Evolutionary conservation across 179 eudicot genomes (phyloP).

Genomic region (Drosera spatulata): DNA sequence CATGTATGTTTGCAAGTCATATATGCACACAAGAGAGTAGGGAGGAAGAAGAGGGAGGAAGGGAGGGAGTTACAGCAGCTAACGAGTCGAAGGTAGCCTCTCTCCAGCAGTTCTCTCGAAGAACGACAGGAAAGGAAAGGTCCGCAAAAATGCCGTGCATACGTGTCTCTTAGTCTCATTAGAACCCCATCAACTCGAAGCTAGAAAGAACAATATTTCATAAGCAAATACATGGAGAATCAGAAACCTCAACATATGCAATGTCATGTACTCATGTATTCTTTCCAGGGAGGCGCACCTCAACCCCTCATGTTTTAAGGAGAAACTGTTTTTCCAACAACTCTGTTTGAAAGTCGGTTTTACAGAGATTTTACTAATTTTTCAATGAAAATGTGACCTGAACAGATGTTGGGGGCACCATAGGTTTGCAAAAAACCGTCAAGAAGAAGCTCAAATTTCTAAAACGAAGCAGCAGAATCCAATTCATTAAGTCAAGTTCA

Average conservation of each 20-base stretch:
- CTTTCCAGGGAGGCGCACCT: too few species aligned
- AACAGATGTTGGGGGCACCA: too few species aligned
- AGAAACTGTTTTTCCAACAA: too few species aligned
- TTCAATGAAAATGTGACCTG: too few species aligned
- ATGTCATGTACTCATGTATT: too few species aligned
- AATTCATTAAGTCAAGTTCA: background rate
- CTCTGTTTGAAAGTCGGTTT: too few species aligned
- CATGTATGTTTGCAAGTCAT: background rate
- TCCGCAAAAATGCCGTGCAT: slow-evolving; percentile 35
- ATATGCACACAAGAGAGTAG: background rate
- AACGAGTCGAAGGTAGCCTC: slow-evolving; percentile 60
- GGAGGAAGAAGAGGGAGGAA: background rate
- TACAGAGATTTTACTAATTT: too few species aligned
- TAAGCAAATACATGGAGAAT: too few species aligned
- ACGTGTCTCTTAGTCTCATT: slow-evolving; percentile 88
- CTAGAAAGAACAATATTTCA: slow-evolving; percentile 22
- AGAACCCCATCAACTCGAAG: slow-evolving; percentile 91
- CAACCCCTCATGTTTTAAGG: too few species aligned
- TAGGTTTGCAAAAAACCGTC: too few species aligned
- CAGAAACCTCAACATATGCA: too few species aligned
- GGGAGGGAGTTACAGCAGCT: slow-evolving; percentile 46
- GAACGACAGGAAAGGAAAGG: slow-evolving; percentile 34
- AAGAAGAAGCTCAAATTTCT: background rate
- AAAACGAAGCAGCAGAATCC: background rate
- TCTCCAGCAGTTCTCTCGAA: slow-evolving; percentile 88